Evolutionary conservation across 352 stramenopile species (phyloP).

Genomic region (Peronospora destructor): DNA sequence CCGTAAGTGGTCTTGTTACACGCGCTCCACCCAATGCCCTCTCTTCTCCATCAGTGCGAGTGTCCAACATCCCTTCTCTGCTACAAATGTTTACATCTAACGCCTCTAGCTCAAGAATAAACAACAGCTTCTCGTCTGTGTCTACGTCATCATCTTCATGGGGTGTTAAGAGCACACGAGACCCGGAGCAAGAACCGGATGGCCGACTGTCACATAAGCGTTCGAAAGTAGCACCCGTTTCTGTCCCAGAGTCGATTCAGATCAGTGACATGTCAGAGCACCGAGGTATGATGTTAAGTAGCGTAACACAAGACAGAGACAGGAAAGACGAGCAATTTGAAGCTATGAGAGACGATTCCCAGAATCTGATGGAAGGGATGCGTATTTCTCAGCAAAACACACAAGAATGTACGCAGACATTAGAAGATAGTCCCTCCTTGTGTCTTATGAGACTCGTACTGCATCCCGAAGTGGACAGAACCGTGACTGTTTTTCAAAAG

Average conservation of each 20-base stretch:
- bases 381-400: constrained; percentile 74
- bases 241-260: constrained; percentile 3
- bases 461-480: constrained; percentile 56
- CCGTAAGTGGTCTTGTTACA: constrained; percentile 14
- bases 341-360: constrained; percentile 38
- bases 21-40: constrained; percentile 9
- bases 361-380: constrained; percentile 58
- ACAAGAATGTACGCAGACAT: constrained; percentile 63
- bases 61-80: constrained; percentile 13
- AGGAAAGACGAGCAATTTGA: constrained; percentile 28
- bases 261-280: constrained; percentile 3
- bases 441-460: constrained; percentile 57
- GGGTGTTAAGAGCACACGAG: constrained; percentile 14
- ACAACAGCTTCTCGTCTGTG: constrained; percentile 16
- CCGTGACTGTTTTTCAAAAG: constrained; percentile 51
- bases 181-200: constrained; percentile 36
- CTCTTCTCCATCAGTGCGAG: constrained; percentile 5
- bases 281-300: constrained; percentile 10
- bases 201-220: constrained; percentile 23
- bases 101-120: neutral
- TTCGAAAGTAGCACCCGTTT: constrained; percentile 12
- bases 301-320: constrained; percentile 8
- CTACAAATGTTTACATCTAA: constrained; percentile 23
- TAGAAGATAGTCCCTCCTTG: constrained; percentile 52
- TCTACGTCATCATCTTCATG: constrained; percentile 27